Conservation (phyloP, 2,329 filamentous ascomycete genomes). For the Beauveria sp. region DNA sequence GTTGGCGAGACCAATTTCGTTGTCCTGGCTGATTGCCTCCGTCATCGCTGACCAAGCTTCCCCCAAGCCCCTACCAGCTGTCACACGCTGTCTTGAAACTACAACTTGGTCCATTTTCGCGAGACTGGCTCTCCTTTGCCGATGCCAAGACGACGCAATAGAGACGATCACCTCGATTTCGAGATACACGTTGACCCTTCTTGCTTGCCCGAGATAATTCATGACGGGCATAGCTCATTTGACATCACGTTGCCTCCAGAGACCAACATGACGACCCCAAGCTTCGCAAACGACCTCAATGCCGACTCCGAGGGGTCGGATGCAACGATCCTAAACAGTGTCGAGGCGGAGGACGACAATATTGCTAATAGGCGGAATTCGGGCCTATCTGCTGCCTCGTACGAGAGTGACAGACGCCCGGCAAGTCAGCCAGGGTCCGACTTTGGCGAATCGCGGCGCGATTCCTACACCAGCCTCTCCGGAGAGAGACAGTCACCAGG, state of each 20-base stretch:
- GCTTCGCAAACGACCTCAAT: constrained; percentile 6
- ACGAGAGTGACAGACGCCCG: constrained; percentile 4
- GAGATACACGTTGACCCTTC: constrained; percentile 41
- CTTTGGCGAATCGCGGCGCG: background rate
- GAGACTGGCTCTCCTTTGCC: background rate
- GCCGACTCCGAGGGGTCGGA: constrained; percentile 14
- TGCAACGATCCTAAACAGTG: background rate
- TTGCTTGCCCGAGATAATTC: constrained; percentile 34
- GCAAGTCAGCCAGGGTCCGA: background rate
- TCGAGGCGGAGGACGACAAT: background rate
- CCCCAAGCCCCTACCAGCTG: background rate
- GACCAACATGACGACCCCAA: background rate
- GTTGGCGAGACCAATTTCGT: background rate
- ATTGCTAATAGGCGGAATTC: background rate
- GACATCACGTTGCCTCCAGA: constrained; percentile 12
- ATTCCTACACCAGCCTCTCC: constrained; percentile 5
- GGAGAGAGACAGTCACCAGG: background rate
- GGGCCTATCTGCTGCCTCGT: background rate
- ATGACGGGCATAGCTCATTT: constrained; percentile 22
- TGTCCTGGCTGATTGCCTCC: background rate
- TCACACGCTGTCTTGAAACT: background rate
- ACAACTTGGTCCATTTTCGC: background rate
- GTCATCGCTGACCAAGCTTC: background rate
- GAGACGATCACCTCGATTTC: constrained; percentile 33
- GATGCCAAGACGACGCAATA: constrained; percentile 23